Evolutionary conservation across 2,329 filamentous ascomycete genomes (phyloP), one percentile per base, ranked within the genome.

Genomic region (Aureobasidium lini): DNA sequence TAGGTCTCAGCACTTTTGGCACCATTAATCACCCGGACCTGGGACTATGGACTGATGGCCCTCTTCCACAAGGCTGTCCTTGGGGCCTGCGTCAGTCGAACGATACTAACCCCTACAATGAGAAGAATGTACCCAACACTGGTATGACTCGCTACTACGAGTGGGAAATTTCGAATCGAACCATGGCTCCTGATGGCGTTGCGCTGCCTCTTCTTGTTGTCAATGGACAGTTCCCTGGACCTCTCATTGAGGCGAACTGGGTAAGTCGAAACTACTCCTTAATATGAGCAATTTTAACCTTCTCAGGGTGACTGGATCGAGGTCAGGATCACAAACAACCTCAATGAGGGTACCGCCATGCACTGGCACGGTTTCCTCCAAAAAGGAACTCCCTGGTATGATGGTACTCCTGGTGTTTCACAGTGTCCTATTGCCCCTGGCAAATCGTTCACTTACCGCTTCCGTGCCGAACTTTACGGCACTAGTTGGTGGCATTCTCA

Each of bases 301-400:
- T 47, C 2, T 39, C 5, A 57, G 53, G 70, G 68, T 46, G 70
- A 72, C 57, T 66, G 63, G 60, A 68, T 71, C 23, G 64, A 69
- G 28, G 66, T 71, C 8, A 63, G 59, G 2, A 65, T 70, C 5
- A 62, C 61, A 23, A 81, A 81, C 66, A 64, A 63, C 1, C 63
- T 78, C 5, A 66, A 78, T 36, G 68, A 71, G 49, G 70, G 69
- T 6, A 71, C 69, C 3, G 62, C 67, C 2, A 64, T 72, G 16
- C 70, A 72, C 54, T 72, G 68, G 67, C 69, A 72, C 57, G 70
- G 70, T 16, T 65, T 72, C 53, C 63, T 67, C 34, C 70, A 72
- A 29, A 68, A 65, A 10, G 65, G 63, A 2, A 71, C 68, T 6
- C 64, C 65, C 8, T 70, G 62, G 49, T 65, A 68, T 57, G 70